phyloP scores from a whole-genome alignment of 352 stramenopile species.

The Pythium aquatile region DNA sequence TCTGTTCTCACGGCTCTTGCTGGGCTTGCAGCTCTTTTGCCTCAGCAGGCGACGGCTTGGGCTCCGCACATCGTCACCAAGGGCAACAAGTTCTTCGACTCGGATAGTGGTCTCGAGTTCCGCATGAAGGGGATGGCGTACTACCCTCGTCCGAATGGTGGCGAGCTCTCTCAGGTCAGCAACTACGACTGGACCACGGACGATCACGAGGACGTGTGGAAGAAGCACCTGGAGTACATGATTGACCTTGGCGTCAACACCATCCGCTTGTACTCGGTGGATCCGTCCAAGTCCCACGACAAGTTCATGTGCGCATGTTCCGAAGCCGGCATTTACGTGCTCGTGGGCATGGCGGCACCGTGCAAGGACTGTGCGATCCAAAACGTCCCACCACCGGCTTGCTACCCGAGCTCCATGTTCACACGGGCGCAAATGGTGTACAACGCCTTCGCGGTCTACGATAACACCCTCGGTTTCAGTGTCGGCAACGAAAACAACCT shows the following conservation, averaged over 20 bases:
- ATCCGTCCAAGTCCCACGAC: constrained; percentile 60
- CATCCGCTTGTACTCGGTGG: constrained; percentile 66
- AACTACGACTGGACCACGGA: constrained; percentile 69
- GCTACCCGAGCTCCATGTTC: constrained; percentile 48
- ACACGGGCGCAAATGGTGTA: constrained; percentile 43
- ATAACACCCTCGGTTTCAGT: constrained; percentile 55
- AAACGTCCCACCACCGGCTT: constrained; percentile 35
- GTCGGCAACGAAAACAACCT: constrained; percentile 59
- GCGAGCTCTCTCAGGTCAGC: constrained; percentile 34
- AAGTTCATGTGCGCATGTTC: constrained; percentile 74
- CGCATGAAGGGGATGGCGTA: constrained; percentile 71
- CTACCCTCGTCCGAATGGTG: constrained; percentile 63
- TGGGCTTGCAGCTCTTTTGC: background rate
- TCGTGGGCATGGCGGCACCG: constrained; percentile 45
- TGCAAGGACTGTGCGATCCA: constrained; percentile 41
- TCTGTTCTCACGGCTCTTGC: background rate
- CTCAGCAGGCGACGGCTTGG: background rate
- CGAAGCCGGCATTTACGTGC: constrained; percentile 50
- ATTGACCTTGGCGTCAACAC: constrained; percentile 68
- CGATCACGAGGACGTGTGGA: constrained; percentile 56
- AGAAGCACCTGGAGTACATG: constrained; percentile 44
- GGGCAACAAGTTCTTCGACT: constrained; percentile 76
- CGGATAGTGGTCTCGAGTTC: constrained; percentile 47
- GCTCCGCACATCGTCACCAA: constrained; percentile 47
- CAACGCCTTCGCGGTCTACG: constrained; percentile 57